Conservation (phyloP, 2,329 filamentous ascomycete genomes). For the Pyricularia pennisetigena region DNA sequence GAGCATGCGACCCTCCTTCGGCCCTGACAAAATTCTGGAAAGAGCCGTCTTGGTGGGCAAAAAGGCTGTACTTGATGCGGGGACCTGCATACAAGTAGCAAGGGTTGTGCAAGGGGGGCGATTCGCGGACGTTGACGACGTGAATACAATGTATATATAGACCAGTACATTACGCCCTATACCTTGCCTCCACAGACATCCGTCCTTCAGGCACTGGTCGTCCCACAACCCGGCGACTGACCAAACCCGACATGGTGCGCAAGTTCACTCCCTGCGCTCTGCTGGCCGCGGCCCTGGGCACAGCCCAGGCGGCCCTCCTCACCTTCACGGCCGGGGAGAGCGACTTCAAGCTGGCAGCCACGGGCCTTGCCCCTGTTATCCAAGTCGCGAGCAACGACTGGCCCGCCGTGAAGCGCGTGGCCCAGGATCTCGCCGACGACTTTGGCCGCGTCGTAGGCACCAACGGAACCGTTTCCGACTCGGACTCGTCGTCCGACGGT, state of each 20-base stretch:
- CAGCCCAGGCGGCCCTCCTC: background rate
- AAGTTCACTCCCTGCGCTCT: slow-evolving; percentile 1
- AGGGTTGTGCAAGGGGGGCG: background rate
- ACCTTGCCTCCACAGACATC: background rate
- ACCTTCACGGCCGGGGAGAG: slow-evolving; percentile 6
- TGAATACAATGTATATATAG: background rate
- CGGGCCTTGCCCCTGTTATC: slow-evolving; percentile 15
- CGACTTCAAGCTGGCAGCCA: slow-evolving; percentile 12
- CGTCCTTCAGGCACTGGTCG: background rate
- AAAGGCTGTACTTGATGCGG: background rate
- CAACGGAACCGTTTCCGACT: slow-evolving; percentile 9
- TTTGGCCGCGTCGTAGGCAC: slow-evolving; percentile 15
- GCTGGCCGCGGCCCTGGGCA: background rate
- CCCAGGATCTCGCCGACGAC: slow-evolving; percentile 15
- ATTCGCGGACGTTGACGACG: background rate
- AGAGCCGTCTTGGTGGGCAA: background rate
- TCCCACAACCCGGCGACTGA: background rate
- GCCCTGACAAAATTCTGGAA: background rate
- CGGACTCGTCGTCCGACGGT: background rate
- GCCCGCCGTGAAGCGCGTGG: slow-evolving; percentile 15
- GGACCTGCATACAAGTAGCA: background rate
- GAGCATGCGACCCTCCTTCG: background rate
- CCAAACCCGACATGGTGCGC: background rate
- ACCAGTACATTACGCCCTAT: background rate
- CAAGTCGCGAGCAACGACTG: slow-evolving; percentile 13